Percentiles rank a stretch among this genome's conserved stretches.
These are phyloP conservation scores for Globisporangium iwayamae DNA, from an alignment of 352 stramenopile species.

Conservation along the genomic window DNA sequence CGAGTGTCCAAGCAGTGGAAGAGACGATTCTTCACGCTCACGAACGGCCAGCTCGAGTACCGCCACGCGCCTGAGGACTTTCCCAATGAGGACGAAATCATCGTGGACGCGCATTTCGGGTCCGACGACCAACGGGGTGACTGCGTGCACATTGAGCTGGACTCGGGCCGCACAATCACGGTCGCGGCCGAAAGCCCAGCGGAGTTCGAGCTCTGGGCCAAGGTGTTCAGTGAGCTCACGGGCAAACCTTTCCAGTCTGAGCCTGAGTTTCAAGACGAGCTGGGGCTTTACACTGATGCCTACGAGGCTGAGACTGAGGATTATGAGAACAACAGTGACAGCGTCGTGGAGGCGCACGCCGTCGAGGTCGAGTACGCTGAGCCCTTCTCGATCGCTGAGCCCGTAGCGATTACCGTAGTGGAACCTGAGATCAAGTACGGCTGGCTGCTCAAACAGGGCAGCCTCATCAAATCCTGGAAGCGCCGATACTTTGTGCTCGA, in stretches of 20 bases:
- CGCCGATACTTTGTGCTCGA: conserved; percentile 64
- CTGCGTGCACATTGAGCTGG: conserved; percentile 48
- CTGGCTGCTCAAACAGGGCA: conserved; percentile 62
- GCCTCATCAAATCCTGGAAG: conserved; percentile 51
- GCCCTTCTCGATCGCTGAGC: neutral
- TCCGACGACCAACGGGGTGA: conserved; percentile 18
- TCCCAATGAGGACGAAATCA: conserved; percentile 39
- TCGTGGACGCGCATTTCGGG: conserved; percentile 50
- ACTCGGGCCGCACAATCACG: conserved; percentile 43
- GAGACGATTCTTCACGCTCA: conserved; percentile 57
- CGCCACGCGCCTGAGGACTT: conserved; percentile 48
- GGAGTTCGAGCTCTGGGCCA: conserved; percentile 55
- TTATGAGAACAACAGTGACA: neutral
- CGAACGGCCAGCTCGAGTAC: conserved; percentile 57
- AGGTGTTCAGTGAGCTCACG: conserved; percentile 38
- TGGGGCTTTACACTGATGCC: neutral
- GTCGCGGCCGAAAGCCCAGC: conserved; percentile 39
- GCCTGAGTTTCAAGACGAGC: neutral
- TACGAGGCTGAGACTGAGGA: conserved; percentile 4
- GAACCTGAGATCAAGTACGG: conserved; percentile 32
- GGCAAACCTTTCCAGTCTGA: conserved; percentile 21
- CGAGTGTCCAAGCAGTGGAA: conserved; percentile 47
- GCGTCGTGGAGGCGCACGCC: conserved; percentile 1
- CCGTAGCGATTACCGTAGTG: neutral
- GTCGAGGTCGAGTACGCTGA: neutral